These are phyloP conservation scores for Helotiales sp. DNA, from an alignment of 2,329 filamentous ascomycete species.

Conservation along the genomic window DNA sequence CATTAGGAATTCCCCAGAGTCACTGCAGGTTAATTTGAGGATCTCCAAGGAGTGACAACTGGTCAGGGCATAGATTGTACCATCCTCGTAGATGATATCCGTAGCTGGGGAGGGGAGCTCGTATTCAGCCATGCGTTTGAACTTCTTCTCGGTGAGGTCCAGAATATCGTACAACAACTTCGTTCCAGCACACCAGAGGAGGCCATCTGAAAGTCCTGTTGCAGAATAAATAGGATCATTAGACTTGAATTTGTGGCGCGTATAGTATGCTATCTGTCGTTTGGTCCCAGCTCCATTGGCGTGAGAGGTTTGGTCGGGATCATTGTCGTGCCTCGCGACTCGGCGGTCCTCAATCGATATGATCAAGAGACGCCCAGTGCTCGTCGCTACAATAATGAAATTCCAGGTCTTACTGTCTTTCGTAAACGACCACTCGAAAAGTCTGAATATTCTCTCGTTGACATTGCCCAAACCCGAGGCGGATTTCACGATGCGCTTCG, in stretches of 20 bases:
- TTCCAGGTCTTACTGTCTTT: conserved; percentile 63
- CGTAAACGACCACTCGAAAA: conserved; percentile 68
- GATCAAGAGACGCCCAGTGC: conserved; percentile 59
- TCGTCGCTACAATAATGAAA: conserved; percentile 66
- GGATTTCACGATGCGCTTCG: conserved; percentile 50
- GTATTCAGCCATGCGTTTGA: conserved; percentile 53
- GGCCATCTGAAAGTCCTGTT: conserved; percentile 57
- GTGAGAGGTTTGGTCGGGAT: neutral
- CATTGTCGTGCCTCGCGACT: conserved; percentile 23
- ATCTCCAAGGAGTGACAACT: conserved; percentile 60
- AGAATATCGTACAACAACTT: conserved; percentile 62
- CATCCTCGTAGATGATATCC: conserved; percentile 53
- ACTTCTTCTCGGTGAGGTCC: conserved; percentile 55
- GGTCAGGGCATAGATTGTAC: conserved; percentile 57
- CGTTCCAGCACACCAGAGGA: conserved; percentile 61
- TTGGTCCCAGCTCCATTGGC: neutral
- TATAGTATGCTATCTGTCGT: conserved; percentile 56
- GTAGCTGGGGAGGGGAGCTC: conserved; percentile 59
- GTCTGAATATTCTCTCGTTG: conserved; percentile 62
- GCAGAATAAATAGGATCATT: conserved; percentile 60
- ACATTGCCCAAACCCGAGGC: conserved; percentile 61
- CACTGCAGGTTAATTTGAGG: conserved; percentile 48
- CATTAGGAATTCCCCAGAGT: conserved; percentile 35
- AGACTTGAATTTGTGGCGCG: conserved; percentile 54
- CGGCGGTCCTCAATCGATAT: conserved; percentile 51